These are phyloP conservation scores for Beauveria caledonica DNA, from an alignment of 2,329 filamentous ascomycete species.

Conservation along the genomic window DNA sequence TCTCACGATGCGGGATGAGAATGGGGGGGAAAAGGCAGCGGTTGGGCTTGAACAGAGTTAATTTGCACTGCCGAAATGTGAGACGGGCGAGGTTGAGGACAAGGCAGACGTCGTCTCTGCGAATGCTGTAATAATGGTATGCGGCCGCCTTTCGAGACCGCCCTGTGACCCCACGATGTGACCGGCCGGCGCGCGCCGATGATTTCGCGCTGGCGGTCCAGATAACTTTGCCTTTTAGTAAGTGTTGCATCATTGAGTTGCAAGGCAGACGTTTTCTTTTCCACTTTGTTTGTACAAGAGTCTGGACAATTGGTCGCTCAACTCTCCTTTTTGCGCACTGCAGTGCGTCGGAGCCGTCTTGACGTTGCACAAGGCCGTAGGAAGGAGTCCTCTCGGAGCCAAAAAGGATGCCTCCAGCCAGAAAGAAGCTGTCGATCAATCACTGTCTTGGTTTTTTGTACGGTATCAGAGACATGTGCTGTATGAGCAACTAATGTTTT, in stretches of 20 bases:
- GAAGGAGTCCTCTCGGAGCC: background rate
- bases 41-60: background rate
- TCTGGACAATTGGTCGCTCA: background rate
- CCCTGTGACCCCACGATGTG: background rate
- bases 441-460: too few relatives aligned
- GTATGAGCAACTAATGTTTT: too few relatives aligned
- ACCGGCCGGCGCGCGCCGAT: background rate
- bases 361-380: background rate
- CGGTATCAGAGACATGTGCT: too few relatives aligned
- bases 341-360: background rate
- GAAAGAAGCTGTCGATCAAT: too few relatives aligned
- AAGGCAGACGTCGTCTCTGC: background rate
- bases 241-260: background rate
- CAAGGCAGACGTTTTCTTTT: background rate
- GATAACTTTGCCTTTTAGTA: background rate
- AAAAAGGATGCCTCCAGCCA: background rate
- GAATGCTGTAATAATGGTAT: background rate
- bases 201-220: background rate
- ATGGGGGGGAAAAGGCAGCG: too few relatives aligned
- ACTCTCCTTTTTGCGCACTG: too few relatives aligned
- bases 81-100: constrained; percentile 8
- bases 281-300: background rate
- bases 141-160: constrained; percentile 4
- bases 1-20: background rate
- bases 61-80: background rate